A percentile compares a stretch with the other conserved stretches of the same genome.
Conservation (phyloP, 139 green algal genomes). For the Closterium sp. region DNA sequence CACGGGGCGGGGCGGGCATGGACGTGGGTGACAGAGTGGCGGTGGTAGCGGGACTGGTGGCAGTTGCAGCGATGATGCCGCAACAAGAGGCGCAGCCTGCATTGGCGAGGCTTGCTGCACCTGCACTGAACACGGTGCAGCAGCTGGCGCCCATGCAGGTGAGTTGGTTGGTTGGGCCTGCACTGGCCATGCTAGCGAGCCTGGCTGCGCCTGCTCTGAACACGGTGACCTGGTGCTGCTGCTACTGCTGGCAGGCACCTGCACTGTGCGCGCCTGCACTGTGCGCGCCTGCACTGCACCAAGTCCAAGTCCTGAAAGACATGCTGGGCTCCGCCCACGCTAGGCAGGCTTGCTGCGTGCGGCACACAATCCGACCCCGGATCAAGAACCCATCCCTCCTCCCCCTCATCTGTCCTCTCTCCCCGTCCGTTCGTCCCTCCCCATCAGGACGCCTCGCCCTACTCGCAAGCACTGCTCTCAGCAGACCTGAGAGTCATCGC, state of each 20-base stretch:
- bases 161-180: conserved; percentile 5
- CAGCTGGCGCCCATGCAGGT: conserved; percentile 21
- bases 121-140: conserved; percentile 13
- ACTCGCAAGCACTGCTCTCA: background rate
- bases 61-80: conserved; percentile 24
- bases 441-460: background rate
- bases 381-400: no score
- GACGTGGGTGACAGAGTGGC: conserved; percentile 8
- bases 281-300: no score
- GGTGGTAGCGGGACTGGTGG: conserved; percentile 19
- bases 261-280: no score
- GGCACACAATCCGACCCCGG: no score
- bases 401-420: no score
- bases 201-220: conserved; percentile 10
- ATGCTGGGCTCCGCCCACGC: no score
- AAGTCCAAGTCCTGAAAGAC: no score
- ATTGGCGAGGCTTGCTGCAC: background rate
- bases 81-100: conserved; percentile 13
- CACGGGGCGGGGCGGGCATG: conserved; percentile 5
- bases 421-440: background rate
- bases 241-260: background rate
- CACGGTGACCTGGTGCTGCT: background rate
- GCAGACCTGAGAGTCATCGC: conserved; percentile 8
- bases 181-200: background rate
- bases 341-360: no score